Percentiles rank a stretch among this genome's conserved stretches.
Evolutionary conservation across 441 rosid genomes (phyloP).

Genomic region (Adansonia rubrostipa): DNA sequence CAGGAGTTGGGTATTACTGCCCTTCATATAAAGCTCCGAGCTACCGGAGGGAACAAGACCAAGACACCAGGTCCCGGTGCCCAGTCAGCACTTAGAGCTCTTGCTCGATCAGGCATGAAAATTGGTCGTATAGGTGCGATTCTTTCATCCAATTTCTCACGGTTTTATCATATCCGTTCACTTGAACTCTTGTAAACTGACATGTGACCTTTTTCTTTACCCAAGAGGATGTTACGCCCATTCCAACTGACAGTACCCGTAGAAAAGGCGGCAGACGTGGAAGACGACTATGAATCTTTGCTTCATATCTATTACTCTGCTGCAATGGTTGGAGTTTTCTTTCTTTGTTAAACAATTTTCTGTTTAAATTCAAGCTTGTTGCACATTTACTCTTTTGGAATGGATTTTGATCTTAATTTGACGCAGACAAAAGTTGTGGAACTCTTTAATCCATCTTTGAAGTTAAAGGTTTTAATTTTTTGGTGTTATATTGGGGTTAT

Average conservation of each 20-base stretch:
- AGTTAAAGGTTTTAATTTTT: background rate
- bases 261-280: constrained; percentile 71
- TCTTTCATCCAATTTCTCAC: background rate
- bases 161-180: background rate
- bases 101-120: constrained; percentile 80
- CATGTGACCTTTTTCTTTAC: background rate
- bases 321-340: background rate
- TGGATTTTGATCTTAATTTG: constrained; percentile 20
- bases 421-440: background rate
- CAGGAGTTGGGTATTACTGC: constrained; percentile 77
- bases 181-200: background rate
- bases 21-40: constrained; percentile 72
- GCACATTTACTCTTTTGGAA: constrained; percentile 7
- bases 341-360: constrained; percentile 14
- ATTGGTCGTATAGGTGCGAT: constrained; percentile 65
- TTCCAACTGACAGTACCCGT: constrained; percentile 72
- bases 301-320: background rate
- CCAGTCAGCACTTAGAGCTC: constrained; percentile 74
- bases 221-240: constrained; percentile 69
- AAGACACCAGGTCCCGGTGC: constrained; percentile 83
- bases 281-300: constrained; percentile 50
- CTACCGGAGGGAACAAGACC: constrained; percentile 77
- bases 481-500: background rate
- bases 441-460: constrained; percentile 3
- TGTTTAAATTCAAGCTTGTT: background rate